Conservation (phyloP, 116 monocot genomes). For the Zostera marina region DNA sequence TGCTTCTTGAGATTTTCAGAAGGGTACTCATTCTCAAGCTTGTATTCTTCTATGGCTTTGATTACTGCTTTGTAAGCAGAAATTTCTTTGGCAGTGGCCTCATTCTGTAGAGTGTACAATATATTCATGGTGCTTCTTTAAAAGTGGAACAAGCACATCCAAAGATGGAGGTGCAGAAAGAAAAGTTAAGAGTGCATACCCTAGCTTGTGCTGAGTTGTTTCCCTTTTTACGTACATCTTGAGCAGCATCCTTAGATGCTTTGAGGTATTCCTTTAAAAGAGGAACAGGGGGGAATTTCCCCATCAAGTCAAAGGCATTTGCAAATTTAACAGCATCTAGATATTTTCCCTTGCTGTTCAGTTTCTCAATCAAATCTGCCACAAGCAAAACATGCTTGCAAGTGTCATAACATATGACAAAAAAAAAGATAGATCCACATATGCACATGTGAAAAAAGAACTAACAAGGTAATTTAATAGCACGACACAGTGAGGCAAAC, state of each 20-base stretch:
- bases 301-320: constrained; percentile 34
- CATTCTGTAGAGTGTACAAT: constrained; percentile 39
- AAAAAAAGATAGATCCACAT: neutral
- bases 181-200: constrained; percentile 18
- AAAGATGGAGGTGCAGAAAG: constrained; percentile 1
- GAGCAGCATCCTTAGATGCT: constrained; percentile 23
- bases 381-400: constrained; percentile 30
- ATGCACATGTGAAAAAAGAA: neutral
- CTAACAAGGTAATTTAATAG: neutral
- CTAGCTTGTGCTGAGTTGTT: constrained; percentile 27
- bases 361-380: constrained; percentile 52
- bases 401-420: constrained; percentile 3
- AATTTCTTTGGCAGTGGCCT: constrained; percentile 36
- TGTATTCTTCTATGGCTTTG: constrained; percentile 35
- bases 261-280: constrained; percentile 35
- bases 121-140: constrained; percentile 5
- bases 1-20: constrained; percentile 19
- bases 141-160: neutral
- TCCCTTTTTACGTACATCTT: constrained; percentile 38
- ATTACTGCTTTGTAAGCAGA: constrained; percentile 29
- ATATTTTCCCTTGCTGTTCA: constrained; percentile 33
- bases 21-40: constrained; percentile 31
- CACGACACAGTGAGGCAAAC: neutral
- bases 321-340: constrained; percentile 54
- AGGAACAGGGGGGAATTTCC: constrained; percentile 41